These are phyloP conservation scores for Tilletia setariae DNA, from an alignment of 1,284 basidiomycete species.

Conservation along the genomic window DNA sequence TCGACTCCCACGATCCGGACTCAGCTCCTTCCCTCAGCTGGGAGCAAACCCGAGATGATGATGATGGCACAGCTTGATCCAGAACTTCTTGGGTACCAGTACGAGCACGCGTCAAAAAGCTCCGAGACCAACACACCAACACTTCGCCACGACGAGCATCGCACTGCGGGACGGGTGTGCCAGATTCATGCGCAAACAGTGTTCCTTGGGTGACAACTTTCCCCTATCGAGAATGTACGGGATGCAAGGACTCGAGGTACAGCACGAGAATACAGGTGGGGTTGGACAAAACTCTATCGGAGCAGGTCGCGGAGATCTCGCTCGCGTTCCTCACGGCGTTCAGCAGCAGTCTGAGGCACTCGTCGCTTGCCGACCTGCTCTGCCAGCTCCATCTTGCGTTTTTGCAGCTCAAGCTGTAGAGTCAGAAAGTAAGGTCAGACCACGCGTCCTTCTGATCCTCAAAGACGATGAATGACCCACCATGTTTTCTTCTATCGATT, in stretches of 20 bases:
- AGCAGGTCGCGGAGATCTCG: neutral
- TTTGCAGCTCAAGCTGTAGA: slow-evolving; percentile 39
- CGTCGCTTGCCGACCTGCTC: slow-evolving; percentile 36
- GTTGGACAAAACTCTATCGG: neutral
- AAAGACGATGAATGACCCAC: slow-evolving; percentile 15
- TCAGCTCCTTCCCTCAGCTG: too few species aligned
- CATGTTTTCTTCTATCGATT: slow-evolving; percentile 53
- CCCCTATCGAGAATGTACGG: too few species aligned
- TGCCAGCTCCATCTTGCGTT: slow-evolving; percentile 50
- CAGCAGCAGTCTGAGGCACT: neutral
- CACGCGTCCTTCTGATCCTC: neutral
- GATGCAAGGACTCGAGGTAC: too few species aligned
- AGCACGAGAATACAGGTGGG: too few species aligned
- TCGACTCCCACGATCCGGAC: too few species aligned
- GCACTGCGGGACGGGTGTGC: too few species aligned
- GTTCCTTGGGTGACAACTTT: too few species aligned
- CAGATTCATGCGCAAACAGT: too few species aligned
- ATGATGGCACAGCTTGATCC: too few species aligned
- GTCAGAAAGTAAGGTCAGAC: neutral
- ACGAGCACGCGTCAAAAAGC: neutral
- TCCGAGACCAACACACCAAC: neutral
- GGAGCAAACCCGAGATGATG: too few species aligned
- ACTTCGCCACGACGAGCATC: too few species aligned
- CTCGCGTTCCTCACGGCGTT: slow-evolving; percentile 3
- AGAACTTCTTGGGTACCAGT: too few species aligned